Base-by-base conservation (phyloP, 2,329 filamentous ascomycete genomes). In the Akanthomyces uredinophilus region DNA sequence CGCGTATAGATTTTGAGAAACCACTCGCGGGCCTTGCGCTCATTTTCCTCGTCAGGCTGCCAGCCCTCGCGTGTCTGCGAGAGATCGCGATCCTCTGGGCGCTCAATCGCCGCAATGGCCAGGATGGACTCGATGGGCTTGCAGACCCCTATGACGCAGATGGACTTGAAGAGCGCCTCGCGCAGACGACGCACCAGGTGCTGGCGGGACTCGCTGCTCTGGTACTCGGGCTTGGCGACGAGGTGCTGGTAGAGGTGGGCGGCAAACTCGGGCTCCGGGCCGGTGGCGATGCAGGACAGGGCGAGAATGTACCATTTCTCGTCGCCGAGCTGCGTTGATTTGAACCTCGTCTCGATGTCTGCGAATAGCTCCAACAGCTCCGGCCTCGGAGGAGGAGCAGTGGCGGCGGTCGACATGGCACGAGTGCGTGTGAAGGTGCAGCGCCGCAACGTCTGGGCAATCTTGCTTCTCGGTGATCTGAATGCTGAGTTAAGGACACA, bases 101-200 rank as follows among this genome's bases (percentile, higher is more conserved):
- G 65, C 65, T 86, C 83, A 11, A 82, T 69, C 18, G 77, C 74
- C 62, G 72, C 75, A 59, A 87, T 85, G n/a, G 79, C 75, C 8
- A 86, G 75, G 49, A 87, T 81, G 1, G 83, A 80, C 66, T 87
- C 84, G 5, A 88, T 71, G 8, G 85, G 84, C 68, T 86, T 87
- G 70, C 83, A 86, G 0, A 88, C 83, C 0, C 86, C 86, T 18
- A 86, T 78, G 2, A 88, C 74, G 14, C 77, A 75, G 13, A 85
- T 76, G n/a, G 78, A 73, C 71, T 88, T 87, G 63, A 89, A 71
- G 14, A 88, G 74, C 0, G 79, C 79, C 70, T 88, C 86, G 49
- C 86, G 79, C 2, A 86, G 67, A 3, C 82, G 73, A 2, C 79
- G 77, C 60, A 85, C 73, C 8, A 86, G 73, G 0, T 69, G 70